phyloP scores from a whole-genome alignment of 148 eudicot genomes.

The Hydrangea macrophylla region DNA sequence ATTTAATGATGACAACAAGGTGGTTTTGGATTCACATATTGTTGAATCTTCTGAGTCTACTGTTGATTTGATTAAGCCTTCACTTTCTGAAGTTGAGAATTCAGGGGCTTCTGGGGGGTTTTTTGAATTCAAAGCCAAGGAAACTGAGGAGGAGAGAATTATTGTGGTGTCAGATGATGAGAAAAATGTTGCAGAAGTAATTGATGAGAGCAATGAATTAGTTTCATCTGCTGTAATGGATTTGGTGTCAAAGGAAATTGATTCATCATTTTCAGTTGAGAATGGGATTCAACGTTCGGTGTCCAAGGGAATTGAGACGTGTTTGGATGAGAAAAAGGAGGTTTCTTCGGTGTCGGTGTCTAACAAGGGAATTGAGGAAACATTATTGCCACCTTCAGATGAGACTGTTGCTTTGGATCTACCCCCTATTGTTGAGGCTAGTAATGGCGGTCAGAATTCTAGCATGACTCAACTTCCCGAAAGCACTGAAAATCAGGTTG shows the following conservation, averaged over 20 bases:
- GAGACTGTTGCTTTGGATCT: not conserved
- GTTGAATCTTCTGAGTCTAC: not conserved
- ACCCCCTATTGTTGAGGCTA: not conserved
- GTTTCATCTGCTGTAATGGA: not conserved
- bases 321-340: not conserved
- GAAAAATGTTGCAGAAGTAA: not conserved
- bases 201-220: not conserved
- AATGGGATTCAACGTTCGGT: not conserved
- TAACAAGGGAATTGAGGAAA: not conserved
- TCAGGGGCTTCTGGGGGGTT: not conserved
- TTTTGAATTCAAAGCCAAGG: not conserved
- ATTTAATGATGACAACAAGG: not conserved
- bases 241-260: not conserved
- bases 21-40: not conserved
- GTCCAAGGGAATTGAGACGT: not conserved
- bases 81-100: not conserved
- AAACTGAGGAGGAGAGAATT: not conserved
- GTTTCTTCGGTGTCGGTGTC: not conserved
- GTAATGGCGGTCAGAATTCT: not conserved
- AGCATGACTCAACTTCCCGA: not conserved
- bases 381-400: not conserved
- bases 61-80: not conserved
- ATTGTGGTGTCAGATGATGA: too few species aligned
- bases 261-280: not conserved
- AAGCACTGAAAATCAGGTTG: constrained; percentile 1